phyloP scores from a whole-genome alignment of 2,329 filamentous ascomycete species.

The Penicillium sp. region DNA sequence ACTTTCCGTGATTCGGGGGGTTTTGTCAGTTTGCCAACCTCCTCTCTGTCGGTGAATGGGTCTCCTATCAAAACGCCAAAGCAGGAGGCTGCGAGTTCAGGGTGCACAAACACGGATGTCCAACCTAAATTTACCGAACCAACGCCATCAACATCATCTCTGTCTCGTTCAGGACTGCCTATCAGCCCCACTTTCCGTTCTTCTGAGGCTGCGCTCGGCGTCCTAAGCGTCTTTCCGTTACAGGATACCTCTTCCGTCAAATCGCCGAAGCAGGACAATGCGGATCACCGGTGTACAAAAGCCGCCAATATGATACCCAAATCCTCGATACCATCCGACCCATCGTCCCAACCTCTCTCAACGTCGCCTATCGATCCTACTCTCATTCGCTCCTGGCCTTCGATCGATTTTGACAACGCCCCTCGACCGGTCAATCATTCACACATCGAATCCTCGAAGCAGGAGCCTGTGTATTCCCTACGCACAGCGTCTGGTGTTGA shows the following conservation, averaged over 20 bases:
- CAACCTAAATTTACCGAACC: background rate
- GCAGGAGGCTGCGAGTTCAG: background rate
- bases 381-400: slow-evolving; percentile 1
- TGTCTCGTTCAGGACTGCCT: background rate
- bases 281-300: background rate
- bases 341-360: slow-evolving; percentile 30
- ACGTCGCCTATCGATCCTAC: slow-evolving; percentile 37
- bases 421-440: background rate
- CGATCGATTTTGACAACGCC: background rate
- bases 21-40: background rate
- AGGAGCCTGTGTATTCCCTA: background rate
- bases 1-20: background rate
- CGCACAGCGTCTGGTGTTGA: background rate
- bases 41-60: background rate
- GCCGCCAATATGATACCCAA: background rate
- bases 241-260: background rate
- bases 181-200: slow-evolving; percentile 3
- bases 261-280: background rate
- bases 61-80: background rate
- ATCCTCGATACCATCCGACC: slow-evolving; percentile 1
- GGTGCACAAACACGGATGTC: background rate
- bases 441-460: background rate
- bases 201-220: background rate
- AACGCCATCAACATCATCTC: background rate
- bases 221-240: background rate